Evolutionary conservation across 2,329 filamentous ascomycete species (phyloP), one percentile per base, ranked within the genome.

Genomic region (Bertia moriformis): DNA sequence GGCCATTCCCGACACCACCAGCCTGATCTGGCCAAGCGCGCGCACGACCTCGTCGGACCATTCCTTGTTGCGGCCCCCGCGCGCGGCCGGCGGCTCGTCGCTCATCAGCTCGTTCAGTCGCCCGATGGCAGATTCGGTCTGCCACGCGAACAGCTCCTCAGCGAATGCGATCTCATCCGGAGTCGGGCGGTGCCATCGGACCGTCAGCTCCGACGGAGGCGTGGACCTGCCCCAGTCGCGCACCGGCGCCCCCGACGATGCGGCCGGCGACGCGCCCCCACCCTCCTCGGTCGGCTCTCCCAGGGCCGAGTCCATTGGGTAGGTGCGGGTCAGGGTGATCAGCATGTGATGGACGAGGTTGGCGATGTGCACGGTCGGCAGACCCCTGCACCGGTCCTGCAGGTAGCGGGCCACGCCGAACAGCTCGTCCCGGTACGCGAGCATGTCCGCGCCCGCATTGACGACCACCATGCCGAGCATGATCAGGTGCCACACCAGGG

Each of bases 381-480:
- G 79, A 17, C 91, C 91, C 49, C 84, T 81, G 59, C 91, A 98
- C 52, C 86, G 89, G 49, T 91, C 77, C 57, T 98, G 91, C 89
- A 98, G 95, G 60, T 89, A 96, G 40, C 82, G 69, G 13, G 89
- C 87, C 55, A 98, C 89, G 44, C 86, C 83, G 46, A 94, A 84
- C 2, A 98, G 72, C 38, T 96, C 83, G 38, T 85, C 68, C 59
- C 87, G 86, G 66, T 93, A 93, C 43, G 82, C 81, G 43, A 98
- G 68, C 12, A 96, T 83, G 47, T 91, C 84, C 46, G 80, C 77
- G 22, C 91, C 91, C 35, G 98, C 87, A 51, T 98, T 89, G 3
- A 98, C 91, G 18, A 95, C 86, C 42, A 86, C 91, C 89, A 98
- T 98, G 54, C 88, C 93, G 4, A 98, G 72, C 67, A 98, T 87